Evolutionary conservation across 2,329 filamentous ascomycete genomes (phyloP).

Genomic region (Corinectria fuckeliana): DNA sequence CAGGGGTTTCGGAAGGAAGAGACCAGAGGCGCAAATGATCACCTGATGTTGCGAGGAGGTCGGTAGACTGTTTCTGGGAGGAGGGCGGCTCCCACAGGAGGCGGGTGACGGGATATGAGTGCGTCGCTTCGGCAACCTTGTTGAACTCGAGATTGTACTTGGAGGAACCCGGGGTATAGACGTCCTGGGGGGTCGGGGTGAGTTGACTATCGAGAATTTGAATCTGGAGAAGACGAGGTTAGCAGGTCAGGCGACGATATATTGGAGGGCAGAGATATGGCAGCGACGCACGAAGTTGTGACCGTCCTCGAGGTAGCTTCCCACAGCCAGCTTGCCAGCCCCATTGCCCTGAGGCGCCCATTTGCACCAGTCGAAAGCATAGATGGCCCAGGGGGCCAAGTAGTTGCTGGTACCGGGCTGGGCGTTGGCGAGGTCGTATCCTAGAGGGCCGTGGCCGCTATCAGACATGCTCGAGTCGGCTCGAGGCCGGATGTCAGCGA

Average conservation of each 20-base stretch:
- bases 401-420: conserved; percentile 86
- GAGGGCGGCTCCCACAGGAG: conserved; percentile 96
- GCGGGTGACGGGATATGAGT: conserved; percentile 95
- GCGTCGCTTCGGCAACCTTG: conserved; percentile 93
- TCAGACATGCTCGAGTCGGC: conserved; percentile 84
- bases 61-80: conserved; percentile 92
- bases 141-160: conserved; percentile 86
- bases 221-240: conserved; percentile 66
- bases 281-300: conserved; percentile 81
- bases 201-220: conserved; percentile 95
- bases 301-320: conserved; percentile 95
- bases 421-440: conserved; percentile 71
- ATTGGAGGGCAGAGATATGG: neutral
- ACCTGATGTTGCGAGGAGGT: conserved; percentile 91
- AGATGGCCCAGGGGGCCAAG: conserved; percentile 91
- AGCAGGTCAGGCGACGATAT: neutral
- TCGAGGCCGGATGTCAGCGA: conserved; percentile 89
- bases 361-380: conserved; percentile 99
- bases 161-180: conserved; percentile 71
- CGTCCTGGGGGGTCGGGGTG: conserved; percentile 70
- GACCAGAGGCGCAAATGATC: conserved; percentile 96
- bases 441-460: conserved; percentile 64
- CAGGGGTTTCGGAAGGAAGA: conserved; percentile 72
- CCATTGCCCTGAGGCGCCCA: conserved; percentile 84
- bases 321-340: conserved; percentile 91